Percentiles rank a stretch among this genome's conserved stretches.
These are phyloP conservation scores for Trapa bicornis DNA, from an alignment of 345 rosid genomes.

Conservation along the genomic window DNA sequence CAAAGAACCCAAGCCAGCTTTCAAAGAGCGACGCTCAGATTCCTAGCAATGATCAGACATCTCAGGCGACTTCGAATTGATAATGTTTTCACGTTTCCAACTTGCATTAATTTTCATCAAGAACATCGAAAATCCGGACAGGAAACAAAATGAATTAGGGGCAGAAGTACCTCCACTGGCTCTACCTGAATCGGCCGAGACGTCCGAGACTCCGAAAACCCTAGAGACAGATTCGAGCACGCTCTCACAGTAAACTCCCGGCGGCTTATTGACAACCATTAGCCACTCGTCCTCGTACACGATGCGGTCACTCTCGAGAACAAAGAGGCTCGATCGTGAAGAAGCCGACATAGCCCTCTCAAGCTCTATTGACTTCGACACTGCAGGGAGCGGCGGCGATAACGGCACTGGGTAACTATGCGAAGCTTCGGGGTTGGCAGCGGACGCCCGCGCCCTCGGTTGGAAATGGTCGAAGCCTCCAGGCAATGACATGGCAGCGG, in stretches of 20 bases:
- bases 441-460: conserved; percentile 8
- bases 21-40: not conserved
- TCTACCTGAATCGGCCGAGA: conserved; percentile 4
- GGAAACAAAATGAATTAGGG: not conserved
- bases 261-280: conserved; percentile 67
- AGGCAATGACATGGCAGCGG: conserved; percentile 16
- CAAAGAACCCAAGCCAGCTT: not conserved
- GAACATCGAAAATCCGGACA: conserved; percentile 11
- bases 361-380: conserved; percentile 63
- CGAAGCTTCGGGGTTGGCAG: conserved; percentile 9
- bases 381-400: conserved; percentile 52
- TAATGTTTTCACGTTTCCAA: not conserved
- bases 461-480: not conserved
- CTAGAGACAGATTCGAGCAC: conserved; percentile 42
- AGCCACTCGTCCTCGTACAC: conserved; percentile 79
- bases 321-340: conserved; percentile 52
- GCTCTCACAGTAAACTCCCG: conserved; percentile 69
- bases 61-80: not conserved
- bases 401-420: conserved; percentile 56
- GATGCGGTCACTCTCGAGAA: conserved; percentile 31
- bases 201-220: conserved; percentile 19
- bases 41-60: not conserved
- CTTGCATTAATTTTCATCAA: not conserved
- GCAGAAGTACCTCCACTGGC: not conserved
- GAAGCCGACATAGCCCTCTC: conserved; percentile 73